Evolutionary conservation across 2,329 filamentous ascomycete genomes (phyloP).

Genomic region (Cladosporium sp.): DNA sequence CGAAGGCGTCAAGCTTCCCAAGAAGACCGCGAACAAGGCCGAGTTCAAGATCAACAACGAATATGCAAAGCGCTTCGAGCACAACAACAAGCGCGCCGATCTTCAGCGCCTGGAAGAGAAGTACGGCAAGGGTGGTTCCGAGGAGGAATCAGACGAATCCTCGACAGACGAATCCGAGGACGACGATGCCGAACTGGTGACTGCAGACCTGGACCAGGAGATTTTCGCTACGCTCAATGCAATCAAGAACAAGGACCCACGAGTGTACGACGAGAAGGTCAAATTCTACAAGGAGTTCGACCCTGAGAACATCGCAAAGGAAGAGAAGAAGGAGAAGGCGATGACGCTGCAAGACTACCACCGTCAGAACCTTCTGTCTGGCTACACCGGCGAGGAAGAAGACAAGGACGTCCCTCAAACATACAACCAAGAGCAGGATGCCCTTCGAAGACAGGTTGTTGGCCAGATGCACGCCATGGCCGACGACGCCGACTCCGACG

Average conservation of each 20-base stretch:
- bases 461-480: slow-evolving; percentile 73
- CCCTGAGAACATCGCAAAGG: slow-evolving; percentile 44
- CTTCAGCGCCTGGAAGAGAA: slow-evolving; percentile 82
- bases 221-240: slow-evolving; percentile 85
- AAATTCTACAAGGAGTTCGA: slow-evolving; percentile 75
- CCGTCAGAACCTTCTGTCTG: slow-evolving; percentile 79
- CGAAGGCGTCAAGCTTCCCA: slow-evolving; percentile 27
- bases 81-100: slow-evolving; percentile 97
- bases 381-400: slow-evolving; percentile 61
- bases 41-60: slow-evolving; percentile 82
- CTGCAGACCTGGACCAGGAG: slow-evolving; percentile 79
- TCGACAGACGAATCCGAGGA: slow-evolving; percentile 78
- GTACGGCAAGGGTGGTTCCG: slow-evolving; percentile 56
- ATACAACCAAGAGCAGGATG: slow-evolving; percentile 85
- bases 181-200: slow-evolving; percentile 83
- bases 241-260: slow-evolving; percentile 85
- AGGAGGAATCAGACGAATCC: slow-evolving; percentile 63
- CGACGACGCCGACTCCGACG: slow-evolving; percentile 60
- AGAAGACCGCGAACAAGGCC: slow-evolving; percentile 16
- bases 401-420: slow-evolving; percentile 60
- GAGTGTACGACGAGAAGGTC: slow-evolving; percentile 77
- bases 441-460: slow-evolving; percentile 74
- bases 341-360: slow-evolving; percentile 90
- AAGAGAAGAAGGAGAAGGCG: slow-evolving; percentile 71
- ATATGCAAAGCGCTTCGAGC: slow-evolving; percentile 84